Conservation (phyloP, 331 rosid genomes). For the Stylosanthes scabra region DNA sequence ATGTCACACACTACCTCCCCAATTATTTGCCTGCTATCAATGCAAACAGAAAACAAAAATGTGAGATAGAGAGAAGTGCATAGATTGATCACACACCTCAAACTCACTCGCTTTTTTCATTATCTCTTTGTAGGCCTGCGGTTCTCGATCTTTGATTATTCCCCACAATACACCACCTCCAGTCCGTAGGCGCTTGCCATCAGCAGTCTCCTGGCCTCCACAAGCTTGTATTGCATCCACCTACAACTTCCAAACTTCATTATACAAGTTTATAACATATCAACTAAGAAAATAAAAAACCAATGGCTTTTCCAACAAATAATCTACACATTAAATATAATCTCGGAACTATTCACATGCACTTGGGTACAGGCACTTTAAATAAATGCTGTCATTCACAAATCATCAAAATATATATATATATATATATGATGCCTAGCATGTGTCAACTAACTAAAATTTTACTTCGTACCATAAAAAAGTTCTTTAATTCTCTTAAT, state of each 20-base stretch:
- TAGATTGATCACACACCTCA: slow-evolving; percentile 61
- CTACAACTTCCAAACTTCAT: slow-evolving; percentile 51
- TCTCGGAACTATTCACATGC: neutral
- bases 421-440: too few species aligned
- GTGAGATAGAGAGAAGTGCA: neutral
- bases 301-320: neutral
- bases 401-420: too few species aligned
- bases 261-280: slow-evolving; percentile 23
- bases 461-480: neutral
- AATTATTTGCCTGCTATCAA: neutral
- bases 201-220: slow-evolving; percentile 89
- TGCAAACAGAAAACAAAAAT: slow-evolving; percentile 2
- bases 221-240: slow-evolving; percentile 86
- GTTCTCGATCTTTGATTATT: slow-evolving; percentile 83
- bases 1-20: slow-evolving; percentile 4
- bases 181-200: slow-evolving; percentile 70
- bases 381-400: neutral
- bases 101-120: slow-evolving; percentile 84
- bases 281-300: slow-evolving; percentile 27
- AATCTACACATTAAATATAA: neutral
- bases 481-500: slow-evolving; percentile 18
- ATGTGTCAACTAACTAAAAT: slow-evolving; percentile 15
- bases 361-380: neutral
- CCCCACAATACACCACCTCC: slow-evolving; percentile 96
- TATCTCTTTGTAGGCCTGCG: slow-evolving; percentile 84